Percentiles rank a stretch among this genome's conserved stretches.
Evolutionary conservation across 768 basidiomycete genomes (phyloP).

Genomic region (Naganishia onofrii): DNA sequence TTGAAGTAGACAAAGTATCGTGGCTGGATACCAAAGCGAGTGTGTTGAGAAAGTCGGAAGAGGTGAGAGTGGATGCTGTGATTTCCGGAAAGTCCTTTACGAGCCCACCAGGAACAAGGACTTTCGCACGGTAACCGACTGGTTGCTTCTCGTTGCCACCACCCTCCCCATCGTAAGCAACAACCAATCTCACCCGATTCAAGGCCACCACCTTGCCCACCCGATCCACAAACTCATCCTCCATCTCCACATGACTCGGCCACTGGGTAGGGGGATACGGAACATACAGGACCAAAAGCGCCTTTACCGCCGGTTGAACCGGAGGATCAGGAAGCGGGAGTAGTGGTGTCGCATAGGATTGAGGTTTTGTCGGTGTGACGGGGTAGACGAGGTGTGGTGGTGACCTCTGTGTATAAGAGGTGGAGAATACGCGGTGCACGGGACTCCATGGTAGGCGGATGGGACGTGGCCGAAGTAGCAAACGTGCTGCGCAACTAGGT

Average conservation of each 20-base stretch:
- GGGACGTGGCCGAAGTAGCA: background rate
- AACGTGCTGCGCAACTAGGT: too few relatives aligned
- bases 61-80: slow-evolving; percentile 11
- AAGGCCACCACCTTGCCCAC: background rate
- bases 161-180: slow-evolving; percentile 3
- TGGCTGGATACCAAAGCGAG: background rate
- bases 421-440: background rate
- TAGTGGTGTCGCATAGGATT: slow-evolving; percentile 13
- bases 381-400: slow-evolving; percentile 6
- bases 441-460: background rate
- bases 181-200: slow-evolving; percentile 22
- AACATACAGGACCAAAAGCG: slow-evolving; percentile 39
- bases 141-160: slow-evolving; percentile 1
- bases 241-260: slow-evolving; percentile 43
- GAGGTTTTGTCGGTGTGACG: background rate
- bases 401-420: background rate
- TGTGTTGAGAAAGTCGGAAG: background rate
- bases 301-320: slow-evolving; percentile 25
- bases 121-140: slow-evolving; percentile 38
- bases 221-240: slow-evolving; percentile 36
- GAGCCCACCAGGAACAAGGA: slow-evolving; percentile 42
- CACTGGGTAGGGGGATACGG: slow-evolving; percentile 40
- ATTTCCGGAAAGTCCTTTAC: slow-evolving; percentile 22
- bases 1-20: background rate
- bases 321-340: slow-evolving; percentile 9